Evolutionary conservation across 177 flowering plant genomes (phyloP), one percentile per base, ranked within the genome.

Genomic region (Telopea speciosissima): DNA sequence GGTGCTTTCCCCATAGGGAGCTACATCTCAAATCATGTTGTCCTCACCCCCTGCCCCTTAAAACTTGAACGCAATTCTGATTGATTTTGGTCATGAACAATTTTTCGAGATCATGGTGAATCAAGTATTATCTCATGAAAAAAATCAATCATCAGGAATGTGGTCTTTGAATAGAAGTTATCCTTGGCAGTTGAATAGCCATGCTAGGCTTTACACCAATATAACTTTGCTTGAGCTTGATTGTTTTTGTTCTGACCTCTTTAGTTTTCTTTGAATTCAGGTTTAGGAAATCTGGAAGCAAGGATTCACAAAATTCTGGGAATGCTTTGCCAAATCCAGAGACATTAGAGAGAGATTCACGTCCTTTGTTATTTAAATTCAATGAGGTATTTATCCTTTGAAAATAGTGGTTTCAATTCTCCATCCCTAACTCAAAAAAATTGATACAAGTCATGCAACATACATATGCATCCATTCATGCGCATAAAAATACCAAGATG

Each of bases 341-440:
- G 69, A 83, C 85, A 23, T 21, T 58, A 64, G 89, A 82, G 78
- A 86, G 90, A 80, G 89, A 90, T 78, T 78, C 81, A 28, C 90
- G 85, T 64, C 96, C 94, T 66, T 65, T 93, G 44, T 68, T 93
- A 25, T 91, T 93, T 68, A 93, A 93, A 79, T 93, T 85, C 72
- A 93, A 91, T 78, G 96, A 93, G 97, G 97, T 91, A 84, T 60
- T 8, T 31, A 25, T 28, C 49, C 40, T 49, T 31, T 70, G 40
- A 23, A 25, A 21, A 36, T 36, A 36, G 8, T 36, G 40, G 6
- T 36, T 36, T 36, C 40, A 36, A 8, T 1, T 8, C 40, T 8
- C 40, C 9, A 8, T 8, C 40, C 40, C 33, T 31, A 6, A 36
- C 40, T 36, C 40, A 36, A 28, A 28, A 28, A 28, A 28, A 2